A percentile compares a stretch with the other conserved stretches of the same genome.
Conservation (phyloP, 1,139 yeast species). For the Lodderomyces beijingensis region DNA sequence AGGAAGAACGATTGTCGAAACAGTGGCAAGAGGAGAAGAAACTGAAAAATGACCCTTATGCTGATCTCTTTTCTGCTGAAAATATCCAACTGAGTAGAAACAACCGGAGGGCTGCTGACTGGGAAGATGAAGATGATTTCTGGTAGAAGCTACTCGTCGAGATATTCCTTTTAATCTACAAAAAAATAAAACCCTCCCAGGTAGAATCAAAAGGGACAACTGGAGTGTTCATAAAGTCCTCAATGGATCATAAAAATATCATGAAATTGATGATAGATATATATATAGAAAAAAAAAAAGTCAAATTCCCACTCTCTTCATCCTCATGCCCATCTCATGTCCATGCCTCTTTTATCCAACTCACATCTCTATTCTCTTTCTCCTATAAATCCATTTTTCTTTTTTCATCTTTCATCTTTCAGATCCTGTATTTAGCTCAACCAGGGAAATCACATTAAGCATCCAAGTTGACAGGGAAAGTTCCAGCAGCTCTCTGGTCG, state of each 20-base stretch:
- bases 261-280: too few species aligned
- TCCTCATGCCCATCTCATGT: neutral
- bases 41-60: conserved; percentile 48
- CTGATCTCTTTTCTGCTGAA: conserved; percentile 52
- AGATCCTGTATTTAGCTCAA: neutral
- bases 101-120: too few species aligned
- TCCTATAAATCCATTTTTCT: neutral
- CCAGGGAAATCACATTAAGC: conserved; percentile 8
- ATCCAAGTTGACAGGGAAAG: conserved; percentile 41
- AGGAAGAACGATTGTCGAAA: conserved; percentile 4
- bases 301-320: neutral
- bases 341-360: neutral
- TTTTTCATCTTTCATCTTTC: neutral
- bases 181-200: too few species aligned
- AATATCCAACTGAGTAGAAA: conserved; percentile 46
- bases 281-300: neutral
- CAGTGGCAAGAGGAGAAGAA: conserved; percentile 23
- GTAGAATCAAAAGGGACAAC: too few species aligned
- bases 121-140: conserved; percentile 62
- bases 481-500: conserved; percentile 75
- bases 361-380: neutral
- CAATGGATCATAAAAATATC: too few species aligned
- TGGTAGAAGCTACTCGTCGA: conserved; percentile 32
- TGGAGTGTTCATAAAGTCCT: too few species aligned
- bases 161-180: too few species aligned